Evolutionary conservation across 1,284 basidiomycete species (phyloP), one percentile per base, ranked within the genome.

Genomic region (Cystobasidiaceae sp.): DNA sequence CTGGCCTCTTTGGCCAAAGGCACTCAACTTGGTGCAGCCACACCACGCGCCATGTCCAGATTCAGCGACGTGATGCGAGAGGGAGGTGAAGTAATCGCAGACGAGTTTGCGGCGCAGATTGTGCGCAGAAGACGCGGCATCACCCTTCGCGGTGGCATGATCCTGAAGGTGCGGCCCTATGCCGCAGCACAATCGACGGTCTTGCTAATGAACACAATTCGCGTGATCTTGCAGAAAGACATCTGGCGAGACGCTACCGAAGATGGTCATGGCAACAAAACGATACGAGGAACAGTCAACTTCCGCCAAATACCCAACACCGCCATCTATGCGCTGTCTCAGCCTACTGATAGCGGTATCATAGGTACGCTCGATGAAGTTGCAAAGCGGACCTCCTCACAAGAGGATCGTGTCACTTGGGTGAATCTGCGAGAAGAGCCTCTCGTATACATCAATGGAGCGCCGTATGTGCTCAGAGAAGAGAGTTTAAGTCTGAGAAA

Each of bases 81-180:
- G 13, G 93, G 91, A 21, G 90, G 89, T 0, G 88, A 88, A 73
- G 84, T 94, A 27, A 80, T 93, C 2, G 93, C 92, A 15, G 91
- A 94, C 74, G 93, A 97, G 75, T 97, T 91, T 80, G 90, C 90
- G 4, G 89, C 90, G 58, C 89, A 93, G 74, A 90, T 97, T 39
- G 85, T 97, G 43, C 88, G 88, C 81, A 88, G 88, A 56, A 86
- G 93, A n/a, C 87, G 84, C 66, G 93, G 93, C 0, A 91, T 97
- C 74, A 93, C 96, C 74, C 79, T 97, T 19, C 84, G 93, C 41
- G 87, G 92, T 83, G 88, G 89, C 86, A 71, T 51, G 83, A 78
- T 67, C n/a, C 61, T 72, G 50, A 97, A 97, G 60, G 60, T 62
- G 33, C 15, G 60, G 21, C 23, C 13, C 13, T 21, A 11, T 46